Conservation (phyloP, 345 rosid genomes). For the Capsella bursapastoris region DNA sequence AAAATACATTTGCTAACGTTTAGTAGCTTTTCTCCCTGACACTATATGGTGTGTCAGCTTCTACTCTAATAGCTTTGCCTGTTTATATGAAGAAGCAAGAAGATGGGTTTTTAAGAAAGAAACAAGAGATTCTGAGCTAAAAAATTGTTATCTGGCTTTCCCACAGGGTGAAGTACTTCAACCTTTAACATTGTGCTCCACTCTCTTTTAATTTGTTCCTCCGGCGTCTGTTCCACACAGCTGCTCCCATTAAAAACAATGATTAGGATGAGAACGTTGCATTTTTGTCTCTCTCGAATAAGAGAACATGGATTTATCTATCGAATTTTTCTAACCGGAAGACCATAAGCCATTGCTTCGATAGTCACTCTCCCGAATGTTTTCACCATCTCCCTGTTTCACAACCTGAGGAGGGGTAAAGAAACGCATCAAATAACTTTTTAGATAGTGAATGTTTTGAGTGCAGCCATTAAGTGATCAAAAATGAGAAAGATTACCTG, state of each 20-base stretch:
- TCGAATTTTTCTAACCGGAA: conserved; percentile 64
- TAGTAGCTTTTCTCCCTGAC: too few relatives aligned
- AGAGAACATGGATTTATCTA: neutral
- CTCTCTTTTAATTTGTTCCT: conserved; percentile 71
- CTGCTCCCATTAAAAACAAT: conserved; percentile 24
- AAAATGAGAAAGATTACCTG: conserved; percentile 57
- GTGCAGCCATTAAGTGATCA: conserved; percentile 5
- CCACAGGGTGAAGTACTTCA: conserved; percentile 72
- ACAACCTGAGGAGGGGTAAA: neutral
- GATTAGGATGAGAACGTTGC: neutral
- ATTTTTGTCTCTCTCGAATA: neutral
- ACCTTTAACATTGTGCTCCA: conserved; percentile 80
- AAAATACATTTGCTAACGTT: too few relatives aligned
- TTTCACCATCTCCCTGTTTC: conserved; percentile 82
- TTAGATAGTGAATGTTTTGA: neutral
- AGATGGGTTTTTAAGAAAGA: conserved; percentile 62
- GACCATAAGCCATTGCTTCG: conserved; percentile 97
- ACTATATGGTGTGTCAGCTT: too few relatives aligned
- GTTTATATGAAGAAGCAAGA: neutral
- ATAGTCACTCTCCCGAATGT: conserved; percentile 98
- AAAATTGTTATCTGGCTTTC: conserved; percentile 58
- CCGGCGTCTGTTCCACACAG: conserved; percentile 88
- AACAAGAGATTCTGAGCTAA: conserved; percentile 68
- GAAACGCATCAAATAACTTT: conserved; percentile 13
- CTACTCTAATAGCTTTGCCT: too few relatives aligned